A percentile compares a stretch with the other conserved stretches of the same genome.
These are phyloP conservation scores for Aspergillus persii DNA, from an alignment of 2,329 filamentous ascomycete genomes.

Conservation along the genomic window DNA sequence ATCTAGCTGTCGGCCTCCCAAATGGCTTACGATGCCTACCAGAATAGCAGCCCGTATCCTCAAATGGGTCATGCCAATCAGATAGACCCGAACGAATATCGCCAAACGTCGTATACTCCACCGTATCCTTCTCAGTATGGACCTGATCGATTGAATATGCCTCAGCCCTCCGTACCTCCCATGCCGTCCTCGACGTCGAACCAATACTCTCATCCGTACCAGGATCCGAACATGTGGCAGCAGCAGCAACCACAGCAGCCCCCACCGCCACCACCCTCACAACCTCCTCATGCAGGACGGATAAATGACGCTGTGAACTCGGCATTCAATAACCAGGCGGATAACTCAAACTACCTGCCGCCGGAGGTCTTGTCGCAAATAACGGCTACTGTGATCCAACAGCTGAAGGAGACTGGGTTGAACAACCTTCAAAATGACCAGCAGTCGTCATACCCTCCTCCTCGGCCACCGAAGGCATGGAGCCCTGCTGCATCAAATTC, in stretches of 20 bases:
- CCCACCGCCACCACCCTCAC: conserved; percentile 7
- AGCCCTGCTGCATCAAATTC: conserved; percentile 14
- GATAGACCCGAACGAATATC: conserved; percentile 21
- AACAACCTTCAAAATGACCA: conserved; percentile 29
- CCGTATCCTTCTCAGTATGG: conserved; percentile 35
- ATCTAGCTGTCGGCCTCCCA: conserved; percentile 2
- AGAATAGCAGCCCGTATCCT: conserved; percentile 29
- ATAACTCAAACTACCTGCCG: conserved; percentile 52
- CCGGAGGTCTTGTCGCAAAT: conserved; percentile 62
- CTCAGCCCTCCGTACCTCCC: conserved; percentile 33
- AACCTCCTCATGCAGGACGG: conserved; percentile 29
- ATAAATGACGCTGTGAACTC: conserved; percentile 58
- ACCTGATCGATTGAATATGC: conserved; percentile 34
- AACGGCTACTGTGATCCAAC: conserved; percentile 58
- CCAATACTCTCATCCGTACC: conserved; percentile 20
- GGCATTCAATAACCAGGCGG: conserved; percentile 54
- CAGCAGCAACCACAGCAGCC: conserved; percentile 17
- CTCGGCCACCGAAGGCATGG: conserved; percentile 24
- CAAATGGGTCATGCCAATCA: conserved; percentile 25
- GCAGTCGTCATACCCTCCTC: conserved; percentile 29
- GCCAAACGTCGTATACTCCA: conserved; percentile 25
- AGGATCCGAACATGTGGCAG: conserved; percentile 18
- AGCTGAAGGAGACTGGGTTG: conserved; percentile 51
- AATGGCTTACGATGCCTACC: conserved; percentile 47
- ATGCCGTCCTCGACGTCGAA: conserved; percentile 16